Conservation (phyloP, 129 eudicot species). For the Ambrosia trifida region DNA sequence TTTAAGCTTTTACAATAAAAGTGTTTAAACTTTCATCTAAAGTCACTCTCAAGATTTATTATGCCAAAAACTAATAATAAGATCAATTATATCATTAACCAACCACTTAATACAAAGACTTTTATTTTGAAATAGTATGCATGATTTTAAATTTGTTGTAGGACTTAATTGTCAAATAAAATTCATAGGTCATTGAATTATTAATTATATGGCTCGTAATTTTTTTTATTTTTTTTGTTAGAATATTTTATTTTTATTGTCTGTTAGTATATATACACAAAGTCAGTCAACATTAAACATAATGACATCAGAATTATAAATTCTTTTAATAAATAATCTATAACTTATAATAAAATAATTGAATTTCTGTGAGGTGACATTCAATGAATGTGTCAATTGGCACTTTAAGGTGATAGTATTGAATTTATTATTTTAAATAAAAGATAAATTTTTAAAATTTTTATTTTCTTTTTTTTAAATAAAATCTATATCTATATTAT, state of each 20-base stretch:
- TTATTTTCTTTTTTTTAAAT: too few species aligned
- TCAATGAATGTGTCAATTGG: too few species aligned
- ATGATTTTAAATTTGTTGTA: background rate
- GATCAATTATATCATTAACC: background rate
- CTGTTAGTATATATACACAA: conserved; percentile 20
- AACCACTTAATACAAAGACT: background rate
- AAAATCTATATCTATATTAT: too few species aligned
- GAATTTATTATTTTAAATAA: too few species aligned
- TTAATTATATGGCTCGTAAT: background rate
- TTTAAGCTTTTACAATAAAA: too few species aligned
- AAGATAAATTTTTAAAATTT: too few species aligned
- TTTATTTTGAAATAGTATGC: background rate
- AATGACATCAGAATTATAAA: conserved; percentile 20
- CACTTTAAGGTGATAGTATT: too few species aligned
- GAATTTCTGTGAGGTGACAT: too few species aligned
- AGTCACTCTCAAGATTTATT: too few species aligned
- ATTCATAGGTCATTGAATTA: background rate
- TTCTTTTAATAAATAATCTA: background rate
- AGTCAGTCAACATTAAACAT: conserved; percentile 25
- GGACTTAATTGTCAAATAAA: background rate
- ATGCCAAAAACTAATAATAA: too few species aligned
- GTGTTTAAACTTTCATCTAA: too few species aligned
- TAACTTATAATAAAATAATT: too few species aligned
- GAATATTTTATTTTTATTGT: conserved; percentile 9
- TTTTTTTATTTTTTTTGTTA: background rate